These are phyloP conservation scores for Irpex sp. DNA, from an alignment of 1,284 basidiomycete species.

Conservation along the genomic window DNA sequence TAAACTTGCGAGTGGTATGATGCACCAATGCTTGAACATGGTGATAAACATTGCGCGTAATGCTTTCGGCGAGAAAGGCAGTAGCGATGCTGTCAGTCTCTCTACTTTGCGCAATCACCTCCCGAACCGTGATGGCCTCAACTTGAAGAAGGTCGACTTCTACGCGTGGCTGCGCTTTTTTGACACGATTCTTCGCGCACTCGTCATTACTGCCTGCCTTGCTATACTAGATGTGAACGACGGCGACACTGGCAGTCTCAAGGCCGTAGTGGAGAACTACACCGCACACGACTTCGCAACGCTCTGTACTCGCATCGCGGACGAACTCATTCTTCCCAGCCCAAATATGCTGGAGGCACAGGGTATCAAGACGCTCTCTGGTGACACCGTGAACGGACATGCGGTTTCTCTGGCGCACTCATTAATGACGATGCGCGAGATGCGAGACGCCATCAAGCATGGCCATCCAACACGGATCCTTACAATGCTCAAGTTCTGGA, in stretches of 20 bases:
- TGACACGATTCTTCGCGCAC: background rate
- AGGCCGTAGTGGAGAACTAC: no score
- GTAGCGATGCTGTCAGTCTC: background rate
- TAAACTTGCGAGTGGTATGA: background rate
- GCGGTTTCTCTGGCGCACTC: no score
- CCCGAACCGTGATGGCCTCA: background rate
- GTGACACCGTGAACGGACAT: background rate
- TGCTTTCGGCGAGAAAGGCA: background rate
- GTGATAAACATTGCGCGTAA: background rate
- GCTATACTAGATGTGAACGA: background rate
- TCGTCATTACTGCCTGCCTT: background rate
- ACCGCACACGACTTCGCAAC: background rate
- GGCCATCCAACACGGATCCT: background rate
- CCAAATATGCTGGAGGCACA: background rate
- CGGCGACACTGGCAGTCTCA: background rate
- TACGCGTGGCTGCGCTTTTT: background rate
- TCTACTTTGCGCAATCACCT: background rate
- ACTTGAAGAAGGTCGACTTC: background rate
- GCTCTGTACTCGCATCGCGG: background rate
- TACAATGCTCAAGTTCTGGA: background rate
- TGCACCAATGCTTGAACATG: constrained; percentile 7
- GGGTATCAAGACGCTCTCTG: background rate
- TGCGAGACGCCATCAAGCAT: background rate
- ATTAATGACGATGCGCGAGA: background rate
- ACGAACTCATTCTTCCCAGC: background rate